Percentiles rank a stretch among this genome's conserved stretches.
These are phyloP conservation scores for Podila clonocystis DNA, from an alignment of 192 early-diverging fungal species.

Conservation along the genomic window DNA sequence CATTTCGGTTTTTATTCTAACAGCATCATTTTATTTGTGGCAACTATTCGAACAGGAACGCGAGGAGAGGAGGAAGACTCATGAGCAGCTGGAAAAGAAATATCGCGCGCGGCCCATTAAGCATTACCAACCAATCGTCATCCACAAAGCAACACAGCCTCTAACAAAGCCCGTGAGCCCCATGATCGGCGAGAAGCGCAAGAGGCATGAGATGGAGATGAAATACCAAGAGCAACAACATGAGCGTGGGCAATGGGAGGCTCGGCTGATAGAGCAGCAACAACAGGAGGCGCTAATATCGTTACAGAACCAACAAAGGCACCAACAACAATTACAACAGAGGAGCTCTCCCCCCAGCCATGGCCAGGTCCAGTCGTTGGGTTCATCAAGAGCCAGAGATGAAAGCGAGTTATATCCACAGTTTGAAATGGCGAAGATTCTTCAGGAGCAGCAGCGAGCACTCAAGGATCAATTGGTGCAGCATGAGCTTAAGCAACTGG, in stretches of 20 bases:
- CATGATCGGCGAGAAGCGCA: slow-evolving; percentile 50
- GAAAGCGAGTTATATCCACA: slow-evolving; percentile 13
- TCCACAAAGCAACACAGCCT: slow-evolving; percentile 56
- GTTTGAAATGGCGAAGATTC: slow-evolving; percentile 32
- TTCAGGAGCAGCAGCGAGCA: slow-evolving; percentile 20
- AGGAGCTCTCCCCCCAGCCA: neutral
- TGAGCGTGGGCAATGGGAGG: neutral
- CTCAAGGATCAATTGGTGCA: slow-evolving; percentile 23
- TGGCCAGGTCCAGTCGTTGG: neutral
- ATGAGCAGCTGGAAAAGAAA: slow-evolving; percentile 18
- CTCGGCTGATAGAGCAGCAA: neutral
- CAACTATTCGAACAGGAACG: slow-evolving; percentile 2
- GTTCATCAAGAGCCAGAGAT: neutral
- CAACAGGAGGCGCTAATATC: neutral
- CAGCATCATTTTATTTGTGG: neutral
- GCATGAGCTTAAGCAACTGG: slow-evolving; percentile 25
- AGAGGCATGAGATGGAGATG: slow-evolving; percentile 34
- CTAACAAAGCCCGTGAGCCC: slow-evolving; percentile 60
- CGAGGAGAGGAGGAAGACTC: slow-evolving; percentile 9
- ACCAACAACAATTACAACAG: neutral
- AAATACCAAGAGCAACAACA: slow-evolving; percentile 26
- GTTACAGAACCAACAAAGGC: neutral
- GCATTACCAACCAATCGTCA: slow-evolving; percentile 48
- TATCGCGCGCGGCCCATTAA: slow-evolving; percentile 58
- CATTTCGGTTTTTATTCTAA: neutral